Percentiles rank a stretch among this genome's conserved stretches.
Evolutionary conservation across 2,329 filamentous ascomycete genomes (phyloP).

Genomic region (Monilinia laxa): DNA sequence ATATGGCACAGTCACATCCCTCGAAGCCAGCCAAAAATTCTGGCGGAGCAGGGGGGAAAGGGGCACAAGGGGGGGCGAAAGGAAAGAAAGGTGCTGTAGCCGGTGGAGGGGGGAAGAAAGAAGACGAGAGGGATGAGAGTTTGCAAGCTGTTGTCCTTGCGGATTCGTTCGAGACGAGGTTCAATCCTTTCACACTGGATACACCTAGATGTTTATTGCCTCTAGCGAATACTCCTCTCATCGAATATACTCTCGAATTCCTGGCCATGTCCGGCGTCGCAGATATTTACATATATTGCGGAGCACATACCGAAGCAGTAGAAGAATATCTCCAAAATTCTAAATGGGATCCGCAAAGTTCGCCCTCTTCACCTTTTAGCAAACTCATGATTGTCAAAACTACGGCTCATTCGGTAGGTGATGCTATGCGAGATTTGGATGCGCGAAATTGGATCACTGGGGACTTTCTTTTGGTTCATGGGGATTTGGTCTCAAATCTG

Average conservation of each 20-base stretch:
- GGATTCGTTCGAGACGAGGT: slow-evolving; percentile 92
- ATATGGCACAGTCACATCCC: slow-evolving; percentile 31
- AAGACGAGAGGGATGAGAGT: slow-evolving; percentile 42
- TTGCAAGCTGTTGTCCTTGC: slow-evolving; percentile 62
- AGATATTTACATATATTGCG: slow-evolving; percentile 89
- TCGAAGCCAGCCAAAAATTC: slow-evolving; percentile 32
- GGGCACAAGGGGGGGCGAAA: slow-evolving; percentile 27
- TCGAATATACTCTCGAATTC: slow-evolving; percentile 97
- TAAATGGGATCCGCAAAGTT: slow-evolving; percentile 69
- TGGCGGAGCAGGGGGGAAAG: slow-evolving; percentile 27
- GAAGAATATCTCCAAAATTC: slow-evolving; percentile 83
- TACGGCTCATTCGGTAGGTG: slow-evolving; percentile 82
- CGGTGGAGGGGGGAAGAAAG: slow-evolving; percentile 35
- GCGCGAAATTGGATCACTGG: slow-evolving; percentile 79
- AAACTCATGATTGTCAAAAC: slow-evolving; percentile 81
- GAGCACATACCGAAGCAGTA: slow-evolving; percentile 80
- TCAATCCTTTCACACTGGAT: slow-evolving; percentile 84
- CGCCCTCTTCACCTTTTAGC: slow-evolving; percentile 68
- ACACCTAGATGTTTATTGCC: slow-evolving; percentile 89
- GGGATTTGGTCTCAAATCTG: slow-evolving; percentile 88
- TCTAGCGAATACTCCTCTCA: slow-evolving; percentile 87
- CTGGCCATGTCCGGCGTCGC: slow-evolving; percentile 93
- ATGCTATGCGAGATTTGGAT: slow-evolving; percentile 92
- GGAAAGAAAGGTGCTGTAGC: slow-evolving; percentile 37
- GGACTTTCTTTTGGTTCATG: slow-evolving; percentile 90